Evolutionary conservation across 805 yeast genomes (phyloP), one percentile per base, ranked within the genome.

Genomic region (Spencermartinsiella europaea): DNA sequence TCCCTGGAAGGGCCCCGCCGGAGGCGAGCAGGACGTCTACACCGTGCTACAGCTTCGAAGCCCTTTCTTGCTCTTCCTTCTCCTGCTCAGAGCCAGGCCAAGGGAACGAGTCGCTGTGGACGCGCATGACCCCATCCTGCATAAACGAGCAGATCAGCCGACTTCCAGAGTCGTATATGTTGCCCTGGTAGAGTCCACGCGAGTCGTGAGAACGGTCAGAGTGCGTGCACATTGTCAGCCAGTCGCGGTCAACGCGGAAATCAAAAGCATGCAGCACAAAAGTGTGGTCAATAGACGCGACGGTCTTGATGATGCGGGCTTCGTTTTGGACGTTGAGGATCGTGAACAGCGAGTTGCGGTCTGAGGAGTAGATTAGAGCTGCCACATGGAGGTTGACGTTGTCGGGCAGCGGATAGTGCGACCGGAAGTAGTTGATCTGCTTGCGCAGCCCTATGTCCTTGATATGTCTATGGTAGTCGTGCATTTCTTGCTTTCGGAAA

Each of bases 331-430:
- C 45, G 27, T 60, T 60, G 39, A 58, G 33, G 7, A 62, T 42
- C 4, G 65, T 62, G 47, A 62, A 62, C 40, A 62, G 51, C 45
- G 66, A 62, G 55, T 62, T 62, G 19, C 66, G 48, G 33, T 62
- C 66, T 2, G 66, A 62, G n/a, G 60, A 52, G 40, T 60, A 62
- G 21, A 61, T 41, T 40, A 62, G 38, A n/a, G 63, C 59, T 1
- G 66, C 59, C n/a, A 62, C 57, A 28, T 56, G 61, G 17, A 62
- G 42, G 48, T 62, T 58, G 16, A 51, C 46, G 42, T 44, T 42
- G 27, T 48, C 47, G 1, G 52, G 42, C 22, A 58, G 56, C 35
- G 22, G 21, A 40, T 52, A 47, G 20, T 48, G 52, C 19, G 60
- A 52, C 22, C 53, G 47, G 47, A 58, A 54, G 40, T 51, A 58